Conservation (phyloP, 805 yeast genomes). For the Sugiyamaella chiloensis region DNA sequence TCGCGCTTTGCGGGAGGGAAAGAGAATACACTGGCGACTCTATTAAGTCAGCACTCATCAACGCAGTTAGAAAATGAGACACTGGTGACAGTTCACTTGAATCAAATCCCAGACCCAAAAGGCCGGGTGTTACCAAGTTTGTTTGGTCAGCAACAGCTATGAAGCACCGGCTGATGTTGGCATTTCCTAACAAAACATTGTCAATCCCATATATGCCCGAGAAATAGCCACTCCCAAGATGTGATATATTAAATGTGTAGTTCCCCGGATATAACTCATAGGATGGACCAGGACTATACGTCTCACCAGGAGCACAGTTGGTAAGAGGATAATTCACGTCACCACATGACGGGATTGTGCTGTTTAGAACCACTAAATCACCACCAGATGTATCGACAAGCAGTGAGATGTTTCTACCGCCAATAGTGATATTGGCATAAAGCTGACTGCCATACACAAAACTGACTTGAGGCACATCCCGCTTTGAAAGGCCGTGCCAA, state of each 20-base stretch:
- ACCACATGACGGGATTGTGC: conserved; percentile 6
- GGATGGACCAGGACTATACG: conserved; percentile 6
- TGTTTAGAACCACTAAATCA: conserved; percentile 54
- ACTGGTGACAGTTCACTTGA: conserved; percentile 2
- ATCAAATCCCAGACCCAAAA: conserved; percentile 16
- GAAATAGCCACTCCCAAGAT: conserved; percentile 8
- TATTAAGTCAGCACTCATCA: conserved; percentile 5
- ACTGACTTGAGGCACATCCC: neutral
- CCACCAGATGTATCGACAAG: conserved; percentile 67
- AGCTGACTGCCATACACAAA: conserved; percentile 2
- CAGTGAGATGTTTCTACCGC: conserved; percentile 51
- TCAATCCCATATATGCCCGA: conserved; percentile 18
- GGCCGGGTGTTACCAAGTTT: conserved; percentile 11
- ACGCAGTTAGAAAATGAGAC: neutral
- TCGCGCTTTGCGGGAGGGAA: conserved; percentile 1
- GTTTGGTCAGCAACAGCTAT: conserved; percentile 15
- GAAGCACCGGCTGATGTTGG: conserved; percentile 4
- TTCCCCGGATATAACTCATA: neutral
- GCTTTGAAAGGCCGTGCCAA: neutral
- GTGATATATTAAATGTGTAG: conserved; percentile 10
- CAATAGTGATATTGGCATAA: conserved; percentile 38
- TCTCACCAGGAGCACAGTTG: conserved; percentile 6
- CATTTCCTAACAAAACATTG: conserved; percentile 6
- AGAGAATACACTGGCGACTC: conserved; percentile 15
- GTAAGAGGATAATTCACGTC: neutral